Conservation (phyloP, 192 early-diverging fungal species). For the Haplosporangium gracile region DNA sequence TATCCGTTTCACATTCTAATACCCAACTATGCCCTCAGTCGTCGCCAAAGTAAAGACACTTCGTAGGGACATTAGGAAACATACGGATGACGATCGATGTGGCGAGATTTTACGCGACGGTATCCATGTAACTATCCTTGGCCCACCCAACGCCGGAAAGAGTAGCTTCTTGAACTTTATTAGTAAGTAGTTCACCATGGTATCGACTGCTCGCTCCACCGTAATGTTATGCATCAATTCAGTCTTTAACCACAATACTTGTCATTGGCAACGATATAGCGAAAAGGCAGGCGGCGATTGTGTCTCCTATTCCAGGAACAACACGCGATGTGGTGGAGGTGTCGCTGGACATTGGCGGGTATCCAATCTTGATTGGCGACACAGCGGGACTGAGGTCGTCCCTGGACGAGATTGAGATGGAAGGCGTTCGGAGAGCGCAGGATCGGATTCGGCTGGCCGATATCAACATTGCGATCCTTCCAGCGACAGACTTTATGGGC, state of each 20-base stretch:
- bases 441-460: constrained; percentile 67
- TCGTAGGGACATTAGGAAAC: constrained; percentile 52
- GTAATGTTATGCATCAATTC: not conserved
- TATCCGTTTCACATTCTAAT: not conserved
- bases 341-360: constrained; percentile 79
- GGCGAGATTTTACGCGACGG: constrained; percentile 83
- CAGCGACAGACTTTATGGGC: constrained; percentile 49
- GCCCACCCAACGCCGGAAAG: constrained; percentile 86
- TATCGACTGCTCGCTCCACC: not conserved
- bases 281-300: constrained; percentile 80
- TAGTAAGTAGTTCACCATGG: constrained; percentile 51
- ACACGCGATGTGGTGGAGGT: constrained; percentile 84
- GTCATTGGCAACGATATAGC: constrained; percentile 53
- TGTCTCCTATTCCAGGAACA: constrained; percentile 80
- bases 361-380: constrained; percentile 81
- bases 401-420: constrained; percentile 73
- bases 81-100: constrained; percentile 72
- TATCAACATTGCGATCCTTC: constrained; percentile 74
- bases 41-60: constrained; percentile 21
- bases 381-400: constrained; percentile 76
- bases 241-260: not conserved
- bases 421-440: constrained; percentile 75
- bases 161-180: constrained; percentile 78
- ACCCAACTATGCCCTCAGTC: not conserved
- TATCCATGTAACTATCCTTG: constrained; percentile 77